These are phyloP conservation scores for Aspergillus ochraceus DNA, from an alignment of 2,329 filamentous ascomycete genomes.

Conservation along the genomic window DNA sequence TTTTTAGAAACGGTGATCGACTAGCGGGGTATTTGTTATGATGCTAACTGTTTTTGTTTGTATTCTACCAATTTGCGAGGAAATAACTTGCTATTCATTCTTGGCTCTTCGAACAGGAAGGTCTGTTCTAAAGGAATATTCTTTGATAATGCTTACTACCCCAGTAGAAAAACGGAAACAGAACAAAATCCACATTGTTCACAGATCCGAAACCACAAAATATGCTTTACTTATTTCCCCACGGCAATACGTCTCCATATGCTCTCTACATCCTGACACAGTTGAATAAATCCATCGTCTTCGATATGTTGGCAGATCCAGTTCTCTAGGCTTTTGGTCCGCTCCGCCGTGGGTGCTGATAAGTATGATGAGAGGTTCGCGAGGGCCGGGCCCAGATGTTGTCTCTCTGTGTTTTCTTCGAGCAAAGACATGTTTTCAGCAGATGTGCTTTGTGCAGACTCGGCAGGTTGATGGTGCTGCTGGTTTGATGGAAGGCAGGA, in stretches of 20 bases:
- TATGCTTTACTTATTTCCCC: constrained; percentile 23
- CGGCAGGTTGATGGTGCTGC: background rate
- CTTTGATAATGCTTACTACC: background rate
- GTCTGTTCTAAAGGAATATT: background rate
- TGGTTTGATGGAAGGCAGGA: background rate
- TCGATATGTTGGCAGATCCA: constrained; percentile 46
- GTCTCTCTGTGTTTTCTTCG: background rate
- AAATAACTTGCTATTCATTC: background rate
- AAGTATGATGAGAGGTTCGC: constrained; percentile 34
- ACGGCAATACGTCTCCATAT: constrained; percentile 43
- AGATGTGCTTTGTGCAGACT: background rate
- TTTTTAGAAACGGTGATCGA: background rate
- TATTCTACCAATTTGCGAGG: constrained; percentile 3
- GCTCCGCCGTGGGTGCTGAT: constrained; percentile 30
- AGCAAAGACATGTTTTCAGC: background rate
- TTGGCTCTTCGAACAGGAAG: background rate
- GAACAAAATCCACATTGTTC: background rate
- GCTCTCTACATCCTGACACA: constrained; percentile 43
- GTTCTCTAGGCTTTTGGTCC: constrained; percentile 34
- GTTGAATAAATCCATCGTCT: constrained; percentile 39
- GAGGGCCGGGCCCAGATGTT: constrained; percentile 2
- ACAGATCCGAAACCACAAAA: background rate
- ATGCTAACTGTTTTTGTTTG: background rate
- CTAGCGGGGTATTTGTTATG: constrained; percentile 5
- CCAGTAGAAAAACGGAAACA: background rate